Conservation (phyloP, 2,329 filamentous ascomycete species). For the Aspergillus aculeatus region DNA sequence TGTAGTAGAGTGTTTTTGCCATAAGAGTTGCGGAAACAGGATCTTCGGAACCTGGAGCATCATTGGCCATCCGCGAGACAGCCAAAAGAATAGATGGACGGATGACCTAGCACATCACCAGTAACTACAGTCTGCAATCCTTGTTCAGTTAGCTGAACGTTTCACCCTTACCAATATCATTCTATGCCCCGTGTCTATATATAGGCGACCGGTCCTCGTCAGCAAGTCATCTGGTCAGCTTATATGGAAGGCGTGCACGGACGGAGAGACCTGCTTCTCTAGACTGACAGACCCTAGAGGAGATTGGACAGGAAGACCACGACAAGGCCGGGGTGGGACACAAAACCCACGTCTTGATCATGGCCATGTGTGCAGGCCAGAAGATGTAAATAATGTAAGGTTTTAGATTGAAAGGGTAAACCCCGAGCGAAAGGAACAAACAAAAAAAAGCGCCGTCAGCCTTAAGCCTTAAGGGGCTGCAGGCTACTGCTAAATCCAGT, state of each 20-base stretch:
- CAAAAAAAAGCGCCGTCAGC: slow-evolving; percentile 27
- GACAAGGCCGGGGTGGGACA: background rate
- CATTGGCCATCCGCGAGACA: background rate
- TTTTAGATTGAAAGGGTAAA: background rate
- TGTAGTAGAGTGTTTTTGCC: too few species aligned
- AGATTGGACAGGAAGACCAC: background rate
- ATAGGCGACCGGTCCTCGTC: background rate
- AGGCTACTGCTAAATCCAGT: slow-evolving; percentile 15
- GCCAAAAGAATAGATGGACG: background rate
- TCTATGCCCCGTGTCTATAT: slow-evolving; percentile 3
- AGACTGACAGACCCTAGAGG: too few species aligned
- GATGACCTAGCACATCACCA: background rate
- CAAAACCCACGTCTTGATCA: background rate
- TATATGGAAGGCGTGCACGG: background rate
- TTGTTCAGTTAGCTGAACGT: background rate
- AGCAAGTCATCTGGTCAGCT: background rate
- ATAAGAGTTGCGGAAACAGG: background rate
- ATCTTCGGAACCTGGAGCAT: background rate
- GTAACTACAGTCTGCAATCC: background rate
- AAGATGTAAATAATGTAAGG: slow-evolving; percentile 11
- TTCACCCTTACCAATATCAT: background rate
- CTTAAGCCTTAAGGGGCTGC: slow-evolving; percentile 40
- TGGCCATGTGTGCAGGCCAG: background rate
- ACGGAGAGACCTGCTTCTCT: background rate
- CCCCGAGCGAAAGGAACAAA: background rate